Base-by-base conservation (phyloP, 108 stramenopile species). In the Parmales sp. region DNA sequence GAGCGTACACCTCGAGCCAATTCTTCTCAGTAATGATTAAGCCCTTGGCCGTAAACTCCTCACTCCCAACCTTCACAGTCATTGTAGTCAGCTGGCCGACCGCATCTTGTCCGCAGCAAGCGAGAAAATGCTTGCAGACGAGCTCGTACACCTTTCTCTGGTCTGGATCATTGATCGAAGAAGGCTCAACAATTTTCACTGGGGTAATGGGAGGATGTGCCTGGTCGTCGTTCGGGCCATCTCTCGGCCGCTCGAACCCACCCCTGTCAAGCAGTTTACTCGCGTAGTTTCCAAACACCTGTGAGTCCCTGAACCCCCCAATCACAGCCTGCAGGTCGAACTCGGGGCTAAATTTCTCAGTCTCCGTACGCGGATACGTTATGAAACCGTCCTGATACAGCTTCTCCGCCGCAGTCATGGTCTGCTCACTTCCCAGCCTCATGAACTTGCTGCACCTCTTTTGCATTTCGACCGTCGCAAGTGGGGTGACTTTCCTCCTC, bases 141-240 rank as follows among this genome's bases (percentile, higher is more conserved):
- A 97, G 80, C 38, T 78, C 85, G 72, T 97, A 99, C 16, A 98
- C 77, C 25, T 78, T 81, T 46, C 85, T 63, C 71, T 94, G 87
- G 5, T 73, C 81, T 1, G 78, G 69, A 71, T 90, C 83, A 25
- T 50, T 50, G 70, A 94, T 87, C n/a, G 85, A 66, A 29, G 74
- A 63, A 0, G 90, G 90, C 72, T 88, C 88, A 2, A 93, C 95
- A 31, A 84, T 90, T 69, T 94, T 94, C 43, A 89, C 91, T 4
- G 98, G 98, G 49, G 96, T 95, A 75, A 99, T 99, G 60, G 98
- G 96, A 43, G 98, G 96, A 75, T 99, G 98, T 1, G 98, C 98
- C 44, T 96, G 79, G 65, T 99, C 98, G 74, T 98, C 94, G 39
- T 94, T 74, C 69, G 78, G 82, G 7, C 93, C 90, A 11, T 83